phyloP scores from a whole-genome alignment of 148 eudicot species.

The Camellia granthamiana region DNA sequence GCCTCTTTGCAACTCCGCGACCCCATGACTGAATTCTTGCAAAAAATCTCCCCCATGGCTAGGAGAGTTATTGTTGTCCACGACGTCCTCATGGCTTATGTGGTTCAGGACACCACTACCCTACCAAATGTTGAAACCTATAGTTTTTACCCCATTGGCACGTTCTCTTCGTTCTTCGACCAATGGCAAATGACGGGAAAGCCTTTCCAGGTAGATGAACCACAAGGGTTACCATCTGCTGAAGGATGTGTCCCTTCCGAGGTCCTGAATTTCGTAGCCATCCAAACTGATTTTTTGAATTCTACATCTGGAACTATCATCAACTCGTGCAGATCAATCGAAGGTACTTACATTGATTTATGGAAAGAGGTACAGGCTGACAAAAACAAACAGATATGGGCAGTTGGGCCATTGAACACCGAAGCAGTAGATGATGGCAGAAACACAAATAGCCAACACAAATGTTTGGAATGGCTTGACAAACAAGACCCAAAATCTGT shows the following conservation, averaged over 20 bases:
- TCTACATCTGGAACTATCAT: not conserved
- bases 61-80: slow-evolving; percentile 41
- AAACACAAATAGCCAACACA: slow-evolving; percentile 4
- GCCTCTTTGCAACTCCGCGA: slow-evolving; percentile 31
- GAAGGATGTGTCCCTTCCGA: not conserved
- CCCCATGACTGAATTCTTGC: slow-evolving; percentile 32
- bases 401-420: slow-evolving; percentile 7
- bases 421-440: slow-evolving; percentile 1
- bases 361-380: not conserved
- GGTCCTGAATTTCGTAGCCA: not conserved
- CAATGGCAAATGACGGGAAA: slow-evolving; percentile 29
- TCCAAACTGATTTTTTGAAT: not conserved
- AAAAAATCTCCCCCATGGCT: slow-evolving; percentile 28
- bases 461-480: slow-evolving; percentile 55
- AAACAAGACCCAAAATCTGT: slow-evolving; percentile 47
- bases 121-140: slow-evolving; percentile 55
- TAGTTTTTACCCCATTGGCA: slow-evolving; percentile 40
- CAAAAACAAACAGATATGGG: not conserved
- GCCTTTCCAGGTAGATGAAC: slow-evolving; percentile 22
- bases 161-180: slow-evolving; percentile 18
- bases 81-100: slow-evolving; percentile 44
- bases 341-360: slow-evolving; percentile 8
- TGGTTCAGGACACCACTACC: slow-evolving; percentile 37
- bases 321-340: slow-evolving; percentile 4
- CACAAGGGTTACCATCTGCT: not conserved